These are phyloP conservation scores for Kwoniella dendrophila DNA, from an alignment of 768 basidiomycete species.

Conservation along the genomic window DNA sequence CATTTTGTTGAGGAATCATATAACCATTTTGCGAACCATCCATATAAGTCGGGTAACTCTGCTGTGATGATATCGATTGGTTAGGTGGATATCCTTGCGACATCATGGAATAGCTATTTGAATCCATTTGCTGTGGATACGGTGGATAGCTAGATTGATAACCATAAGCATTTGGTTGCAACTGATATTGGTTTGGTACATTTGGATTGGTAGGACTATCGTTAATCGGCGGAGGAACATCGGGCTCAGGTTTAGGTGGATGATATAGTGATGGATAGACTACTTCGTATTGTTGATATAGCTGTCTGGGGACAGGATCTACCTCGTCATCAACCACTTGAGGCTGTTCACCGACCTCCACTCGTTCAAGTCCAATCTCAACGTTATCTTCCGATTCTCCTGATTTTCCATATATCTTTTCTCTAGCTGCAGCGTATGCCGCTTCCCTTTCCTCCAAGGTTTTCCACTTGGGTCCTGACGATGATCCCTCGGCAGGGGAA, in stretches of 20 bases:
- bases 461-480: constrained; percentile 27
- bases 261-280: constrained; percentile 42
- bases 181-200: constrained; percentile 14
- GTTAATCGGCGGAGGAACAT: constrained; percentile 6
- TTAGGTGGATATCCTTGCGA: not conserved
- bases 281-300: constrained; percentile 28
- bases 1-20: constrained; percentile 14
- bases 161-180: not conserved
- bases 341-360: not conserved
- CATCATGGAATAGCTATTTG: constrained; percentile 17
- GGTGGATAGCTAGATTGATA: constrained; percentile 18
- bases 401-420: constrained; percentile 40
- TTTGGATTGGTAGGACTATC: not conserved
- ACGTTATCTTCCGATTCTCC: not conserved
- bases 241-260: constrained; percentile 23
- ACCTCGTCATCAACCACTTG: constrained; percentile 29
- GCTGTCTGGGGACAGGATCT: constrained; percentile 41
- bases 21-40: constrained; percentile 6
- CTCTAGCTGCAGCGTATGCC: constrained; percentile 39
- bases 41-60: constrained; percentile 14
- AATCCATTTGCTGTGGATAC: constrained; percentile 21
- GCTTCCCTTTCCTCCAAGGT: constrained; percentile 48
- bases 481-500: constrained; percentile 24
- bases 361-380: not conserved
- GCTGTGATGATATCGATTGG: constrained; percentile 12